Base-by-base conservation (phyloP, 2,329 filamentous ascomycete species). In the Graphilbum ipis-grandicollis region DNA sequence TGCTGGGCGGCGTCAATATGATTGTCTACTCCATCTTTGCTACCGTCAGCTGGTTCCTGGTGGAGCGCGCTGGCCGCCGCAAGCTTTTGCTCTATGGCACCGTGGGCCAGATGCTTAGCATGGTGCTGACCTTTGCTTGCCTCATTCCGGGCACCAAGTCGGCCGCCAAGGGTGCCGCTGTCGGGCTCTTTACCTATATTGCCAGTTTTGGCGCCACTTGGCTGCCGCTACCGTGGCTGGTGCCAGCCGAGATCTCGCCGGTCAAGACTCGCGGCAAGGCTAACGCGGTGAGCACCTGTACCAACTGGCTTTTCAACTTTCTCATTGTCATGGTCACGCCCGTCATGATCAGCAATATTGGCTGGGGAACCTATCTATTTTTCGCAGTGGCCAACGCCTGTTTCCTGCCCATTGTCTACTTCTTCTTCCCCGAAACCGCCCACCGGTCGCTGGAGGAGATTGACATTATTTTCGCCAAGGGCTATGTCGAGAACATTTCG, bases 301-400 rank as follows among this genome's bases (percentile, higher is more conserved):
- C 63, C 28, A 74, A 73, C 52, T 73, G 69, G 68, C 56, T 67
- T 14, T 67, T 65, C 53, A 72, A 74, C 52, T 77, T 77, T 52
- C 57, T 76, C 48, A 69, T 79, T 19, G 74, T 79, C 35, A 74
- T 76, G 65, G 68, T 78, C 35, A 75, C 71, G 0, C 73, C 72
- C 0, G 62, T 70, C 7, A 68, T 71, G 5, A 71, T 78, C 39
- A 47, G 56, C 34, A 65, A 60, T 34, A 56, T 71, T 3, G 56
- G 60, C 5, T 71, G 64, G 57, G 60, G 58, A 37, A 71, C 64
- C 37, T 71, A 66, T 49, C 57, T 70, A 32, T 63, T 72, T 43
- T 74, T 66, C 50, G 62, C 65, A 2, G 56, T 59, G n/a, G 59
- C 67, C 46, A 69, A 67, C 51, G 63, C 60, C 28, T 52, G 55